A percentile compares a stretch with the other conserved stretches of the same genome.
These are phyloP conservation scores for Ochetophila trinervis DNA, from an alignment of 306 rosid genomes.

Conservation along the genomic window DNA sequence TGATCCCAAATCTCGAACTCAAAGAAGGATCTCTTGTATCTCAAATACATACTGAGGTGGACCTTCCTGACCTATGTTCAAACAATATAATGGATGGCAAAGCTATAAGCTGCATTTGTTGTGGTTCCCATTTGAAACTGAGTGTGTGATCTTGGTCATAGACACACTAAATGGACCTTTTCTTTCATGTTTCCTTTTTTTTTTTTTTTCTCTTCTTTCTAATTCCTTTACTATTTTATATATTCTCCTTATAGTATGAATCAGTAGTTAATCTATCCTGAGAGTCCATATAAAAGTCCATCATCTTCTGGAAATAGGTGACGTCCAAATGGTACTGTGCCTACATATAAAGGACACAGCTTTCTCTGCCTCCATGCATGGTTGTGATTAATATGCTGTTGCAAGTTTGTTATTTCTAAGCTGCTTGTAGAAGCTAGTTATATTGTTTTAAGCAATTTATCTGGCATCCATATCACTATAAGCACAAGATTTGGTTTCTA, in stretches of 20 bases:
- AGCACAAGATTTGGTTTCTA: neutral
- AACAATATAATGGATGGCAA: constrained; percentile 11
- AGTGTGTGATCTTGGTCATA: too few relatives aligned
- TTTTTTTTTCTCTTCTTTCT: neutral
- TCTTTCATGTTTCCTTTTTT: neutral
- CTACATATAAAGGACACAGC: too few relatives aligned
- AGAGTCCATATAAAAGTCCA: neutral
- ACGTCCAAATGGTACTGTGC: neutral
- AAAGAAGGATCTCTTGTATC: constrained; percentile 93
- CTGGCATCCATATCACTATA: too few relatives aligned
- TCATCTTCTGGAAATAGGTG: neutral
- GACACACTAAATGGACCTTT: neutral
- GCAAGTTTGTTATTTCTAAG: too few relatives aligned
- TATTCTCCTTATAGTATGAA: neutral
- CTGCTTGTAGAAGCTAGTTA: neutral
- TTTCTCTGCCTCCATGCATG: too few relatives aligned
- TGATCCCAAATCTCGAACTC: constrained; percentile 96
- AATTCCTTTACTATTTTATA: neutral
- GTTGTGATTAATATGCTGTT: too few relatives aligned
- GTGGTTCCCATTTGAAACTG: constrained; percentile 8
- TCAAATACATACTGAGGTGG: constrained; percentile 89
- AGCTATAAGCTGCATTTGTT: constrained; percentile 3
- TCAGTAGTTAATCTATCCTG: neutral
- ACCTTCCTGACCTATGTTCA: constrained; percentile 27
- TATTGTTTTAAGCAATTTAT: neutral